Percentiles rank a stretch among this genome's conserved stretches.
phyloP scores from a whole-genome alignment of 805 yeast species.

The Candida andamanensis region DNA sequence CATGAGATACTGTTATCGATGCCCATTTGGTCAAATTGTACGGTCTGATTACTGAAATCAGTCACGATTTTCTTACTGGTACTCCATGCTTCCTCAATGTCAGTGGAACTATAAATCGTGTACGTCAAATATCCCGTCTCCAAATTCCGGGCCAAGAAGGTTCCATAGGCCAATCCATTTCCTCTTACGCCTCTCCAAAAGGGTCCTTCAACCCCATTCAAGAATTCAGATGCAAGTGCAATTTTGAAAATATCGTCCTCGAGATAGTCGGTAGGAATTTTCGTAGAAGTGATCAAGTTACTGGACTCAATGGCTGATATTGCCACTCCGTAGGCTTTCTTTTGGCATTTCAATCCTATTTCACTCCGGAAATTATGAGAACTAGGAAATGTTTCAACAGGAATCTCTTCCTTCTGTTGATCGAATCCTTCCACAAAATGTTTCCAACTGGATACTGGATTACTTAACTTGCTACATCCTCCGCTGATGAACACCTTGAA shows the following conservation, averaged over 20 bases:
- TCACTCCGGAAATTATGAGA: constrained; percentile 50
- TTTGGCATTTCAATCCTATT: constrained; percentile 48
- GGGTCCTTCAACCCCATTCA: constrained; percentile 92
- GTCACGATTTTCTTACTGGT: constrained; percentile 63
- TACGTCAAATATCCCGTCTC: constrained; percentile 68
- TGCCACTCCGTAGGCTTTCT: constrained; percentile 57
- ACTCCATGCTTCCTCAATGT: constrained; percentile 58
- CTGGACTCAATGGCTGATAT: constrained; percentile 86
- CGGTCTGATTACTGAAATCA: constrained; percentile 51
- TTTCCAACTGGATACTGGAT: constrained; percentile 61
- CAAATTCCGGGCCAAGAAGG: constrained; percentile 49
- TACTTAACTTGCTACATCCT: constrained; percentile 46
- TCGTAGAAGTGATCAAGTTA: constrained; percentile 55
- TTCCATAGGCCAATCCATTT: constrained; percentile 90
- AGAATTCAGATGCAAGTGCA: constrained; percentile 65
- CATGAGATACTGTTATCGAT: constrained; percentile 73
- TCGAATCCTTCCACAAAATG: constrained; percentile 21
- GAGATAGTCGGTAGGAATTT: constrained; percentile 47
- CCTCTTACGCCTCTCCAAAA: constrained; percentile 96
- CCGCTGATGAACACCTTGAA: constrained; percentile 69
- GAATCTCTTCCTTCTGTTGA: constrained; percentile 11
- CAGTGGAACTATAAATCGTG: constrained; percentile 77
- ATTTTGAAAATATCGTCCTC: constrained; percentile 61
- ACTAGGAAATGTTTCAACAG: constrained; percentile 37
- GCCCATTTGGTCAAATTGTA: constrained; percentile 50